Conservation (phyloP, 164 flowering plant genomes). For the Sextonia rubra region DNA sequence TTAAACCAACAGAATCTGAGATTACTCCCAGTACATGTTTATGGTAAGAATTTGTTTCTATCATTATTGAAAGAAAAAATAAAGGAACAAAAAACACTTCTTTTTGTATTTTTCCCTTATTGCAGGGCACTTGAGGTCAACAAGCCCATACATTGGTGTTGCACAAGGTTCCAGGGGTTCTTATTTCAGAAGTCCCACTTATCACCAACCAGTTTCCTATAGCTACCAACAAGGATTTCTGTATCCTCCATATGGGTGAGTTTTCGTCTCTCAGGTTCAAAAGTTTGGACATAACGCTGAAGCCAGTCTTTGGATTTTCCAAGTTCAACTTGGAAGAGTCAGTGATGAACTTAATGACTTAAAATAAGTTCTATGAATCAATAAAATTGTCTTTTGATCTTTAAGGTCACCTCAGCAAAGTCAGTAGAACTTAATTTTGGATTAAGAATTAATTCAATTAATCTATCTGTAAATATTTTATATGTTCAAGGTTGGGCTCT, state of each 20-base stretch:
- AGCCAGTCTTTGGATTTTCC: background rate
- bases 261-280: background rate
- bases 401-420: background rate
- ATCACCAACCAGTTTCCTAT: slow-evolving; percentile 75
- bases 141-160: slow-evolving; percentile 48
- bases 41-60: background rate
- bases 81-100: background rate
- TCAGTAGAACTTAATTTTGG: background rate
- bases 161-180: slow-evolving; percentile 52
- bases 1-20: background rate
- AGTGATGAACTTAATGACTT: background rate
- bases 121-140: slow-evolving; percentile 65
- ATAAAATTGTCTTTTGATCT: background rate
- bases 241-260: slow-evolving; percentile 86
- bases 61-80: background rate
- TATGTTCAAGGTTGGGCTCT: background rate
- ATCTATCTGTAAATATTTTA: background rate
- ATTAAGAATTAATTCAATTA: too few species aligned
- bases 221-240: slow-evolving; percentile 71
- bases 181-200: slow-evolving; percentile 56
- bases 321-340: background rate
- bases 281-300: background rate
- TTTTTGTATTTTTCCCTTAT: slow-evolving; percentile 3
- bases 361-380: background rate
- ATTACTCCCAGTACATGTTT: background rate